Conservation (phyloP, 805 yeast genomes). For the Candida boleticola region DNA sequence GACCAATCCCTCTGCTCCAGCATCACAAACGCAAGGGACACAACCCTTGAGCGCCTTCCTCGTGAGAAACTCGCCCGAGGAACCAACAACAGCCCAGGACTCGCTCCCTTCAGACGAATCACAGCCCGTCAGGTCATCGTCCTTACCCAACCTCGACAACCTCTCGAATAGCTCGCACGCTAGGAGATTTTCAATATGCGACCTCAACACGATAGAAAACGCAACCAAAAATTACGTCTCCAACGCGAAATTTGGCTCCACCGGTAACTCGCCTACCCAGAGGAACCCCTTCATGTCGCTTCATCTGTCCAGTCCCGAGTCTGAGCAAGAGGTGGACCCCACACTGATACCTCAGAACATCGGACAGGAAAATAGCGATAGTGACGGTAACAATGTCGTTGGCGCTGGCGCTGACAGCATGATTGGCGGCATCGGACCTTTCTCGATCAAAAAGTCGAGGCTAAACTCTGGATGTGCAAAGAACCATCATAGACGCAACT, state of each 20-base stretch:
- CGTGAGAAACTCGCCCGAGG: constrained; percentile 5
- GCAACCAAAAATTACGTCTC: constrained; percentile 2
- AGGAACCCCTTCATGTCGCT: neutral
- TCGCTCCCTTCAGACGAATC: neutral
- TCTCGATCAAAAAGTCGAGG: neutral
- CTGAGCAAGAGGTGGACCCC: neutral
- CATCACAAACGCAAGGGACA: constrained; percentile 6
- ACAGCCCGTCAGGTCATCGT: neutral
- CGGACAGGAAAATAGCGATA: no score
- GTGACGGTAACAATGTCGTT: no score
- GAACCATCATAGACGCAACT: constrained; percentile 43
- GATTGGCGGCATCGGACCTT: neutral
- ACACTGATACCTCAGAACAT: no score
- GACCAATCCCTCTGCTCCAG: neutral
- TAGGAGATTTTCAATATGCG: constrained; percentile 16
- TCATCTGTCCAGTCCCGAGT: neutral
- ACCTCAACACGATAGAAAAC: constrained; percentile 11
- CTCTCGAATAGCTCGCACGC: neutral
- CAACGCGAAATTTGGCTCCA: neutral
- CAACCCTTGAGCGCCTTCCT: constrained; percentile 21
- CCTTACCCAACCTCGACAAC: constrained; percentile 1
- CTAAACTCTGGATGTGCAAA: constrained; percentile 9
- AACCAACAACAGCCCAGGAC: neutral
- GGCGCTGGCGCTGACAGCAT: neutral
- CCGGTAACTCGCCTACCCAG: constrained; percentile 1